These are phyloP conservation scores for Nothopassalora personata DNA, from an alignment of 2,329 filamentous ascomycete genomes.

Conservation along the genomic window DNA sequence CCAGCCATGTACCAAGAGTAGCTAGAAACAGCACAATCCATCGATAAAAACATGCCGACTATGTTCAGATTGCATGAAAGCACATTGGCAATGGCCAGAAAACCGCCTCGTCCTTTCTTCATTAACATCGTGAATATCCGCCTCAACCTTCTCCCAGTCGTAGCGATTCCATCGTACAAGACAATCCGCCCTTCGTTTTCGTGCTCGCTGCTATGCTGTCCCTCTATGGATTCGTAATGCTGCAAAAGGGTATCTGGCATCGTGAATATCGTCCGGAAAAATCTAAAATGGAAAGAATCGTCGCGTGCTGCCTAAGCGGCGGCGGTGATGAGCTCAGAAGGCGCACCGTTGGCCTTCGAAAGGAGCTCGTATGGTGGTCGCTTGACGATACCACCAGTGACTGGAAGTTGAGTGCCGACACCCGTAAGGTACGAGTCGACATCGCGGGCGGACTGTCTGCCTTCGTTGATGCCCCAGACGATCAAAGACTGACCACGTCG, in stretches of 20 bases:
- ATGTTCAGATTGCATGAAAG: not conserved
- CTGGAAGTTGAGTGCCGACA: constrained; percentile 68
- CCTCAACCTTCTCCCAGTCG: constrained; percentile 7
- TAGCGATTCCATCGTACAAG: constrained; percentile 12
- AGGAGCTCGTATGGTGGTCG: constrained; percentile 69
- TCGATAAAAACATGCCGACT: not conserved
- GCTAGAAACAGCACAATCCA: not conserved
- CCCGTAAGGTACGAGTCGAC: constrained; percentile 83
- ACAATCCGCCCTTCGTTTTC: constrained; percentile 3
- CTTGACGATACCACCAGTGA: constrained; percentile 90
- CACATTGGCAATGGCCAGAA: not conserved
- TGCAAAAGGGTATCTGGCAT: constrained; percentile 27
- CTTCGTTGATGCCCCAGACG: constrained; percentile 98
- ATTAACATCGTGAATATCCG: constrained; percentile 5
- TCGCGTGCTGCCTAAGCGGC: constrained; percentile 18
- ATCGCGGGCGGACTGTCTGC: constrained; percentile 85
- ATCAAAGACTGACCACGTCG: constrained; percentile 91
- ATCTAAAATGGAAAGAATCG: constrained; percentile 8
- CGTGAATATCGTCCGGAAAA: constrained; percentile 14
- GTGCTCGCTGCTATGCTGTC: constrained; percentile 9
- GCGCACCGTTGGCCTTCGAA: constrained; percentile 35
- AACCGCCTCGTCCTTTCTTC: constrained; percentile 4
- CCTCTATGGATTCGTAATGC: constrained; percentile 18
- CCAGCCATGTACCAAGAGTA: not conserved
- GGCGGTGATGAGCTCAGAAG: constrained; percentile 33